Conservation (phyloP, 179 eudicot genomes). For the Gypsophila paniculata region DNA sequence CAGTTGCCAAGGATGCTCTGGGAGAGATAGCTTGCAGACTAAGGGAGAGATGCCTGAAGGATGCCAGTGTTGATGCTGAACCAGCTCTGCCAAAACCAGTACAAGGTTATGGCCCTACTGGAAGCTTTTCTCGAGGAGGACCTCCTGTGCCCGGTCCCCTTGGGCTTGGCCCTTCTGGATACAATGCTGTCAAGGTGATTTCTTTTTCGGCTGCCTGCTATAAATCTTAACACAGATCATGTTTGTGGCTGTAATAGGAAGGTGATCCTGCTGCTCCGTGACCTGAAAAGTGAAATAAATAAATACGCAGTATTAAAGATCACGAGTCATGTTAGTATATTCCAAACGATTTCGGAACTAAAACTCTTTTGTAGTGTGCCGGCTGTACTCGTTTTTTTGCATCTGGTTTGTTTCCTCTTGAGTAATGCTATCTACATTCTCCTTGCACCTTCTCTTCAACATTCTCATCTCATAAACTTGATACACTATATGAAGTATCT, state of each 20-base stretch:
- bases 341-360: not conserved
- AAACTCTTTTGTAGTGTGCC: not conserved
- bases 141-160: conserved; percentile 35
- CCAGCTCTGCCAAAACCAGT: conserved; percentile 43
- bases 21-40: conserved; percentile 70
- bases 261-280: not conserved
- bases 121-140: conserved; percentile 37
- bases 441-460: not conserved
- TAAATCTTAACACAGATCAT: not conserved
- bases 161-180: conserved; percentile 42
- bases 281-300: not conserved
- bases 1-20: conserved; percentile 73
- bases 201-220: not conserved
- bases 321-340: too few species aligned
- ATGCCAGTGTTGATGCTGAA: conserved; percentile 43
- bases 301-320: too few species aligned
- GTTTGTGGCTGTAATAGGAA: not conserved
- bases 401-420: not conserved
- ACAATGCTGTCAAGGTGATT: conserved; percentile 43
- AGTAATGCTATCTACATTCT: not conserved
- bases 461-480: not conserved
- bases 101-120: conserved; percentile 44
- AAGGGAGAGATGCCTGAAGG: conserved; percentile 58
- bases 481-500: not conserved
- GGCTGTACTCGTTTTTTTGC: not conserved